Base-by-base conservation (phyloP, 345 rosid species). In the Dipteronia dyeriana region DNA sequence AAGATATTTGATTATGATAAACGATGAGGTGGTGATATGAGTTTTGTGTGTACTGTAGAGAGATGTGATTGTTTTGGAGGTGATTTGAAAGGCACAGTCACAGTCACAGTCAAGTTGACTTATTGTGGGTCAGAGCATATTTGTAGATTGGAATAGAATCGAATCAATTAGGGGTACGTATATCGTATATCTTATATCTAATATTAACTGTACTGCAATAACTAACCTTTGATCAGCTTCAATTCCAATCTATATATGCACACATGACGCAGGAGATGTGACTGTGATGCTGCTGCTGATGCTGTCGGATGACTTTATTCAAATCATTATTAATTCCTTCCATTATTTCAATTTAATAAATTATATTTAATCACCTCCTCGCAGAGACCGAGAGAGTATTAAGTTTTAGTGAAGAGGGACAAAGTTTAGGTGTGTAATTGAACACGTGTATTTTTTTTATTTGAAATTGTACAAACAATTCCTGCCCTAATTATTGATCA, bases 101-200 rank as follows among this genome's bases (percentile, higher is more conserved):
- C 53, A 77, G 76, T 89, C 88, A 83, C 31, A 29, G 38, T 34
- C 38, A 34, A 85, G 79, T 53, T 82, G 83, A 85, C 82, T 45
- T 65, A 75, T 84, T 83, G 86, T 78, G 68, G 76, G 77, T 80
- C 85, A 81, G 54, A 70, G 63, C 29, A 38, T 67, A 63, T 75
- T 72, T 62, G 59, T 54, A 66, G 82, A 73, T 64, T 54, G 60
- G 74, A 82, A 76, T 66, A 45, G 63, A 76, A 73, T 56, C 61
- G 20, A 13, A 56, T 56, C 61, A 56, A 17, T 13, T 56, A 17
- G 22, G 57, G 65, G 38, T 31, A 31, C 38, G 38, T 31, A 29
- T 29, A 29, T 29, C 31, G 26, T 26, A 29, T 29, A 29, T 29
- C 31, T 4, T 31, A 31, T 31, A 31, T 29, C 31, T 29, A 31